These are phyloP conservation scores for Brassica incana DNA, from an alignment of 345 rosid species.

Conservation along the genomic window DNA sequence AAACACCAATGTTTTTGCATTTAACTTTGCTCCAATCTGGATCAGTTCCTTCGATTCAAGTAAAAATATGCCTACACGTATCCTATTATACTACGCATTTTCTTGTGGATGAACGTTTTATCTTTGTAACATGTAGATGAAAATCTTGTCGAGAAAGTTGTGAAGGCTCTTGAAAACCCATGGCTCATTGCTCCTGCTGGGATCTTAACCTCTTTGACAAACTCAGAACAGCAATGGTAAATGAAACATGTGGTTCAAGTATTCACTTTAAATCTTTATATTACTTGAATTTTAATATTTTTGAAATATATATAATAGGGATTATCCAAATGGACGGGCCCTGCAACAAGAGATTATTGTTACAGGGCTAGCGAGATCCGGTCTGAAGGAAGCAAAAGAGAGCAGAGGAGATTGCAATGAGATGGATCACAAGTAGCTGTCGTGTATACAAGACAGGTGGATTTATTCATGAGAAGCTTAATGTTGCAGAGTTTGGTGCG, in stretches of 20 bases:
- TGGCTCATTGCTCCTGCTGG: constrained; percentile 68
- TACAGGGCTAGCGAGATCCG: constrained; percentile 67
- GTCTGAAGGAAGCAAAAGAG: constrained; percentile 49
- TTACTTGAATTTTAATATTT: not conserved
- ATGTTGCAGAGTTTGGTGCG: constrained; percentile 54
- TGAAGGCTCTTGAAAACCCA: constrained; percentile 53
- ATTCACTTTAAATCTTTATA: not conserved
- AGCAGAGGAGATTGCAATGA: constrained; percentile 67
- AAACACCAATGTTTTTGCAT: constrained; percentile 66
- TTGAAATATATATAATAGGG: constrained; percentile 49
- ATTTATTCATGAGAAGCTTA: constrained; percentile 51
- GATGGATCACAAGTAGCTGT: constrained; percentile 78
- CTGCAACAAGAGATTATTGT: constrained; percentile 80
- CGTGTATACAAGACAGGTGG: constrained; percentile 55
- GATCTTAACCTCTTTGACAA: constrained; percentile 66
- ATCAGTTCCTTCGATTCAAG: constrained; percentile 68
- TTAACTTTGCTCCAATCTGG: constrained; percentile 88
- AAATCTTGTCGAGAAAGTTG: constrained; percentile 56
- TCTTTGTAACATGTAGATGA: constrained; percentile 47
- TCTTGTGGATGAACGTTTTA: not conserved
- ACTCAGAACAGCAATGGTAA: constrained; percentile 81
- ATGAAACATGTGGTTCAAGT: constrained; percentile 5
- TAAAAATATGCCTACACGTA: constrained; percentile 31
- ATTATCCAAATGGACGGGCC: constrained; percentile 92
- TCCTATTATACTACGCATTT: not conserved